These are phyloP conservation scores for Gentiana straminea DNA, from an alignment of 257 asterid species.

Conservation along the genomic window DNA sequence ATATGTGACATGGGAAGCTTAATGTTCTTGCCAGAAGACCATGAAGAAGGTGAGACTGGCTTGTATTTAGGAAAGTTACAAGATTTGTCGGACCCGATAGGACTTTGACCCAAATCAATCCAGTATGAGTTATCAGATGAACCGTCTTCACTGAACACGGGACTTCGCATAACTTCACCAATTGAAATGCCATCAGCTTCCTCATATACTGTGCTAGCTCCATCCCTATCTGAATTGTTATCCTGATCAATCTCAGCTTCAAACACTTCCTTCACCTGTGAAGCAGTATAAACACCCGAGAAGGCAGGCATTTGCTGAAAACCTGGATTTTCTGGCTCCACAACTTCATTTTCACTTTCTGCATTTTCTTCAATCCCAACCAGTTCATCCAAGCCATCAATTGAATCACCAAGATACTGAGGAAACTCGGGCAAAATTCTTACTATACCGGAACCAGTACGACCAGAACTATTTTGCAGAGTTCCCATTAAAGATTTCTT, in stretches of 20 bases:
- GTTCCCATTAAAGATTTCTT: slow-evolving; percentile 25
- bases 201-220: slow-evolving; percentile 14
- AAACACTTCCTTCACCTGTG: slow-evolving; percentile 22
- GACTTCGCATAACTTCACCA: slow-evolving; percentile 25
- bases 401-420: slow-evolving; percentile 16
- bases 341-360: slow-evolving; percentile 3
- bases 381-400: slow-evolving; percentile 17
- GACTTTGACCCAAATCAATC: slow-evolving; percentile 27
- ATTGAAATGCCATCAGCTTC: slow-evolving; percentile 19
- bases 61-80: slow-evolving; percentile 13
- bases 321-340: slow-evolving; percentile 9
- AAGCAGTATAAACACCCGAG: slow-evolving; percentile 19
- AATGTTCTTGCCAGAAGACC: slow-evolving; percentile 6
- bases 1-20: slow-evolving; percentile 1
- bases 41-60: slow-evolving; percentile 12
- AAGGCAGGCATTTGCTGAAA: slow-evolving; percentile 15
- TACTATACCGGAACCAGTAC: slow-evolving; percentile 23
- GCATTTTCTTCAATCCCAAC: slow-evolving; percentile 7
- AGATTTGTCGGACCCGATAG: slow-evolving; percentile 15
- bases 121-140: slow-evolving; percentile 23
- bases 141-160: slow-evolving; percentile 19
- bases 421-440: slow-evolving; percentile 19
- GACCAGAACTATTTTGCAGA: slow-evolving; percentile 19
- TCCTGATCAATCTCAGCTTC: slow-evolving; percentile 19
- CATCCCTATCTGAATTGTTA: slow-evolving; percentile 19